phyloP scores from a whole-genome alignment of 139 green algal species.

The Volvox africanus region DNA sequence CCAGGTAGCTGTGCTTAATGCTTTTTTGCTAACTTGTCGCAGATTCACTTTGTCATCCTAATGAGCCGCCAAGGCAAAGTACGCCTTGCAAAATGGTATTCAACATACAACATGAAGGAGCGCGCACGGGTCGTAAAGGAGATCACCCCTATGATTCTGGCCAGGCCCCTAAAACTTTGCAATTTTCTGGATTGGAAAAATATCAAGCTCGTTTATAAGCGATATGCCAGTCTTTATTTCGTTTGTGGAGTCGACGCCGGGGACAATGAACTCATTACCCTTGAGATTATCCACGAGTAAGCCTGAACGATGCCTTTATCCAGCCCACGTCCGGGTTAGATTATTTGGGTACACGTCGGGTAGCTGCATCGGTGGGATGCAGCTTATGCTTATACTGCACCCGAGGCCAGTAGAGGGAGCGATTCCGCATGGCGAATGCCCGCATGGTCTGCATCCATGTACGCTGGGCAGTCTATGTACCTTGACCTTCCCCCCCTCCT shows the following conservation, averaged over 20 bases:
- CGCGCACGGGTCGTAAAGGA: slow-evolving; percentile 87
- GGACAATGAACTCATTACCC: slow-evolving; percentile 89
- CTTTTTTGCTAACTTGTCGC: not conserved
- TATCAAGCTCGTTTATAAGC: slow-evolving; percentile 90
- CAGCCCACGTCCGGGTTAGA: too few relatives aligned
- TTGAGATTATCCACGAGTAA: slow-evolving; percentile 94
- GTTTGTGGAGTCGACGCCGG: slow-evolving; percentile 76
- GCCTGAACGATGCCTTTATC: too few relatives aligned
- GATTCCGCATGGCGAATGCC: too few relatives aligned
- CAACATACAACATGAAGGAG: slow-evolving; percentile 94
- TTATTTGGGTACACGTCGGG: too few relatives aligned
- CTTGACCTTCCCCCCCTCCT: too few relatives aligned
- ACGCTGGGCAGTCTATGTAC: too few relatives aligned
- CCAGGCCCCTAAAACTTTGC: slow-evolving; percentile 90
- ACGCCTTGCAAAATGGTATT: slow-evolving; percentile 97
- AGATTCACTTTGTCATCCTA: slow-evolving; percentile 98
- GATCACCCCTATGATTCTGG: slow-evolving; percentile 86
- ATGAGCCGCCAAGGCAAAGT: slow-evolving; percentile 98
- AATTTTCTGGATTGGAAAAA: slow-evolving; percentile 98
- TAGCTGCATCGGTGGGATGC: too few relatives aligned
- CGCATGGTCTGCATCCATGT: too few relatives aligned
- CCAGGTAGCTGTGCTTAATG: too few relatives aligned
- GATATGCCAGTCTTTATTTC: slow-evolving; percentile 99
- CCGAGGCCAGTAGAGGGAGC: too few relatives aligned
- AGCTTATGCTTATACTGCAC: too few relatives aligned